A percentile compares a stretch with the other conserved stretches of the same genome.
These are phyloP conservation scores for Pseudogymnoascus sp. DNA, from an alignment of 2,329 filamentous ascomycete species.

Conservation along the genomic window DNA sequence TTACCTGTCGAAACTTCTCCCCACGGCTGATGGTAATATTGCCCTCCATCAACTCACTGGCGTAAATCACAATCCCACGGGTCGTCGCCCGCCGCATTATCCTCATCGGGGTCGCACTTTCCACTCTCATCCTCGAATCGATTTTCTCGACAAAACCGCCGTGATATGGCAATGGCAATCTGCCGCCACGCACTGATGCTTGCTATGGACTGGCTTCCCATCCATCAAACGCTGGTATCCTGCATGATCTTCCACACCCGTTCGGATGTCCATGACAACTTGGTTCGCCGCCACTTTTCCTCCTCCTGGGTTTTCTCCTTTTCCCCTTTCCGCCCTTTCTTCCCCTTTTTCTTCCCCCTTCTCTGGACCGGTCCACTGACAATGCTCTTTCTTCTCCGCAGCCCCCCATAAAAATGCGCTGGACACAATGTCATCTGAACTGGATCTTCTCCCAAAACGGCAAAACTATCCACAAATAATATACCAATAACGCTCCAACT, in stretches of 20 bases:
- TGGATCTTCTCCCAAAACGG: constrained; percentile 16
- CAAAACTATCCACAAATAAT: constrained; percentile 25
- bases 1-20: too few relatives aligned
- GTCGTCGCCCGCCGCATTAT: too few relatives aligned
- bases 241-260: constrained; percentile 13
- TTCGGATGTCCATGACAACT: constrained; percentile 10
- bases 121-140: too few relatives aligned
- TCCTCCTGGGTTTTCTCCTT: constrained; percentile 9
- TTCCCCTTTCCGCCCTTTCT: constrained; percentile 10
- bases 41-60: too few relatives aligned
- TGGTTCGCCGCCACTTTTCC: constrained; percentile 11
- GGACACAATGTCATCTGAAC: constrained; percentile 8
- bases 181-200: constrained; percentile 13
- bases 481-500: constrained; percentile 21
- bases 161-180: constrained; percentile 12
- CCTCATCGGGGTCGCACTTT: too few relatives aligned
- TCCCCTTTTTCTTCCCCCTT: not conserved
- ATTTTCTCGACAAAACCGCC: not conserved
- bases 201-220: constrained; percentile 5
- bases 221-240: constrained; percentile 5
- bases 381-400: constrained; percentile 12
- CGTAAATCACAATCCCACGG: too few relatives aligned
- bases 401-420: constrained; percentile 13
- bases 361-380: constrained; percentile 13
- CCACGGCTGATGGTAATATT: too few relatives aligned